These are phyloP conservation scores for Hemileia vastatrix DNA, from an alignment of 1,284 basidiomycete species.

Conservation along the genomic window DNA sequence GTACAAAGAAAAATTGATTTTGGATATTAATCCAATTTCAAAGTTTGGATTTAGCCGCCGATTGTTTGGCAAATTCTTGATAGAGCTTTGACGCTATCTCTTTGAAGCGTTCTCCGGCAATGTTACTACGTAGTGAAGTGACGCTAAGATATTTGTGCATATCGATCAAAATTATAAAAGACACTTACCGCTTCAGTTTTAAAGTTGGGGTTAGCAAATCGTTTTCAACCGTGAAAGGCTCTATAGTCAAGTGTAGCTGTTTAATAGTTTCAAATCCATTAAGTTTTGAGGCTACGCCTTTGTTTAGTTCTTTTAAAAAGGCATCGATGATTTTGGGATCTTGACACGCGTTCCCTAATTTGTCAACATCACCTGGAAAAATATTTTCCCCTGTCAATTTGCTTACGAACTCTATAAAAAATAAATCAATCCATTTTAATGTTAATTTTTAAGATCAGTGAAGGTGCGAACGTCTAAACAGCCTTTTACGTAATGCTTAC, in stretches of 20 bases:
- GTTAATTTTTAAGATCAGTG: neutral
- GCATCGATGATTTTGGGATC: conserved; percentile 56
- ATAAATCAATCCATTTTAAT: too few species aligned
- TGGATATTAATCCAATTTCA: too few species aligned
- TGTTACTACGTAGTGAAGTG: too few species aligned
- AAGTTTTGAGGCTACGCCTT: conserved; percentile 18
- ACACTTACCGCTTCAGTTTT: conserved; percentile 58
- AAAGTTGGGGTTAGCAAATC: conserved; percentile 72
- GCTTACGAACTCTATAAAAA: conserved; percentile 10
- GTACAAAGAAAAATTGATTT: too few species aligned
- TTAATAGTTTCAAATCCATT: conserved; percentile 24
- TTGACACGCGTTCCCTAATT: conserved; percentile 54
- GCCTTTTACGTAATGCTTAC: conserved; percentile 21
- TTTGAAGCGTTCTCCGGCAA: too few species aligned
- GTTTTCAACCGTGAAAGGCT: conserved; percentile 67
- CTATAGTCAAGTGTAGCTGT: conserved; percentile 41
- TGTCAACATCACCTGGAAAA: too few species aligned
- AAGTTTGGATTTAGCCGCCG: too few species aligned
- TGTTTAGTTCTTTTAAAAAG: conserved; percentile 25
- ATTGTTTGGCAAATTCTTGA: too few species aligned
- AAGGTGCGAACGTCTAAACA: too few species aligned
- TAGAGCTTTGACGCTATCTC: too few species aligned
- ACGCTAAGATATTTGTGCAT: too few species aligned
- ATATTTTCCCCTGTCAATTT: conserved; percentile 25
- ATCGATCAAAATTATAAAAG: too few species aligned